These are phyloP conservation scores for Dactylellina leptospora DNA, from an alignment of 2,329 filamentous ascomycete species.

Conservation along the genomic window DNA sequence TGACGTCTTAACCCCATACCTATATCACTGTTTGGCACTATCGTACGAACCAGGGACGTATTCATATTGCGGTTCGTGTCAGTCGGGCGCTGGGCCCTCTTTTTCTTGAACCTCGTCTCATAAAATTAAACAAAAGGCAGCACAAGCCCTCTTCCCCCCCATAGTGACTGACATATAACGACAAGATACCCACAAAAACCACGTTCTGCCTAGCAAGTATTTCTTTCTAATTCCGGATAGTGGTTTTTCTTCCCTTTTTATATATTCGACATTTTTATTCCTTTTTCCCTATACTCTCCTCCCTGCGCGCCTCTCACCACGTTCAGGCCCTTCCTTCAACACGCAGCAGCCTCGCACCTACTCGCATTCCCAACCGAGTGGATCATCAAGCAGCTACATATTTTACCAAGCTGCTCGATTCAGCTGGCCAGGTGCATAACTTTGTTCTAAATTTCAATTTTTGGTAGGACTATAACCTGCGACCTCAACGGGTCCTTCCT, in stretches of 20 bases:
- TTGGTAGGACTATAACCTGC: constrained; percentile 44
- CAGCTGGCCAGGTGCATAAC: constrained; percentile 38
- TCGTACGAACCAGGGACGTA: constrained; percentile 52
- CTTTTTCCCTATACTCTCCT: constrained; percentile 29
- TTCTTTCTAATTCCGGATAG: constrained; percentile 53
- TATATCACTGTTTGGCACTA: constrained; percentile 45
- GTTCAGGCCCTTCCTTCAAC: constrained; percentile 34
- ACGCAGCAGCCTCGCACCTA: constrained; percentile 40
- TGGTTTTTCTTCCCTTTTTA: constrained; percentile 40
- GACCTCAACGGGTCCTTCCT: constrained; percentile 43
- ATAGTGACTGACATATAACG: constrained; percentile 53
- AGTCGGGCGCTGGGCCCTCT: constrained; percentile 19
- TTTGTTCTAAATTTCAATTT: constrained; percentile 46
- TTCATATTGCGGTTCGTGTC: constrained; percentile 51
- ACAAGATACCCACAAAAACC: constrained; percentile 53
- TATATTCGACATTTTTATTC: constrained; percentile 46
- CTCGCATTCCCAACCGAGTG: constrained; percentile 42
- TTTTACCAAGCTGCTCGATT: constrained; percentile 30
- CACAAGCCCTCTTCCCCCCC: constrained; percentile 41
- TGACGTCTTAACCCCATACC: constrained; percentile 52
- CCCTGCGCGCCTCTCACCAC: constrained; percentile 35
- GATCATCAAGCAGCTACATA: constrained; percentile 32
- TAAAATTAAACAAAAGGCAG: constrained; percentile 52
- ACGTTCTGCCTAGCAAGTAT: constrained; percentile 52
- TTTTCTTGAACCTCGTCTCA: constrained; percentile 26